phyloP scores from a whole-genome alignment of 2,329 filamentous ascomycete genomes.

The Phaeosphaeriaceae sp. region DNA sequence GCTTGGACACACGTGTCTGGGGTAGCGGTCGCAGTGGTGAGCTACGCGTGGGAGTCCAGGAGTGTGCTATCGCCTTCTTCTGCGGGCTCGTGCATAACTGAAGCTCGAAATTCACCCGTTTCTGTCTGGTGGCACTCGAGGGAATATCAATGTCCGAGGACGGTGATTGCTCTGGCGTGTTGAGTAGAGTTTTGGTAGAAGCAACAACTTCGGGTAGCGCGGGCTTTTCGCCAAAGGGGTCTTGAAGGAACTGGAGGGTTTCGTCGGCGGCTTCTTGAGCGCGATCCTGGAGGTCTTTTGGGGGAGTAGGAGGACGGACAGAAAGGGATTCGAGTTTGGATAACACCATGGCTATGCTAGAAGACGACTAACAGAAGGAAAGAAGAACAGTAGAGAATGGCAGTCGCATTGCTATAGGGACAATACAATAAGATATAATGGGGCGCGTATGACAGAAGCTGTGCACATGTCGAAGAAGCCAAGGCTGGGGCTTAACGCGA shows the following conservation, averaged over 20 bases:
- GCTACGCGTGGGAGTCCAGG: constrained; percentile 45
- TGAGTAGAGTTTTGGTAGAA: constrained; percentile 30
- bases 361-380: constrained; percentile 29
- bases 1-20: constrained; percentile 59
- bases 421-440: constrained; percentile 13
- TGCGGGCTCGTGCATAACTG: constrained; percentile 64
- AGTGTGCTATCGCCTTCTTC: constrained; percentile 42
- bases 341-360: constrained; percentile 50
- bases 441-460: not conserved
- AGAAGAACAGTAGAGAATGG: constrained; percentile 22
- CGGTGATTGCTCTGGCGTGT: constrained; percentile 52
- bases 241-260: constrained; percentile 52
- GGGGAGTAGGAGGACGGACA: constrained; percentile 63
- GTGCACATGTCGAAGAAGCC: not conserved
- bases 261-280: constrained; percentile 43
- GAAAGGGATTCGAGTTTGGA: constrained; percentile 55
- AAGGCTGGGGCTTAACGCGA: constrained; percentile 21
- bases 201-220: constrained; percentile 27
- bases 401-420: constrained; percentile 32
- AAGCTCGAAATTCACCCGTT: constrained; percentile 67
- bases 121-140: constrained; percentile 45
- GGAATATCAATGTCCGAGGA: constrained; percentile 49
- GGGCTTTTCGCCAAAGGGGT: constrained; percentile 47
- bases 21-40: constrained; percentile 56
- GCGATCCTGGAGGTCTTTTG: constrained; percentile 53